These are phyloP conservation scores for Neofusicoccum sp. DNA, from an alignment of 2,329 filamentous ascomycete genomes.

Conservation along the genomic window DNA sequence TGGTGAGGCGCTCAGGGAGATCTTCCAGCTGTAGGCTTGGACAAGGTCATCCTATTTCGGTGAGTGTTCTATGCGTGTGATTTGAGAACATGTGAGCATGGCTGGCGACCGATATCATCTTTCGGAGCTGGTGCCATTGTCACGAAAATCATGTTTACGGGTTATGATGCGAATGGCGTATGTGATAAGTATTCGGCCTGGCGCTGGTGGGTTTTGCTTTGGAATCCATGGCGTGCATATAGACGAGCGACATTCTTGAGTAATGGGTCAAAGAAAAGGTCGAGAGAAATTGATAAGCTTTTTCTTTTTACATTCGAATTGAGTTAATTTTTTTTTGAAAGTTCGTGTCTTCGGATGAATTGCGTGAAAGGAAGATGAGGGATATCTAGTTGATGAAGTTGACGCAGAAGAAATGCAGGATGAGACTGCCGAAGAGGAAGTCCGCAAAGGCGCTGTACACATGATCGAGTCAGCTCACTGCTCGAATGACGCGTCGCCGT, in stretches of 20 bases:
- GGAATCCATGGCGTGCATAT: not conserved
- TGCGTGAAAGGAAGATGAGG: slow-evolving; percentile 1
- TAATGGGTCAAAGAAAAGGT: not conserved
- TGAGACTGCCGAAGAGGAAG: slow-evolving; percentile 89
- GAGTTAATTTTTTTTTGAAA: not conserved
- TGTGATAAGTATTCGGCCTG: not conserved
- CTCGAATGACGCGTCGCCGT: not conserved
- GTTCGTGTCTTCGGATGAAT: not conserved
- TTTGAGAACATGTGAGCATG: too few relatives aligned
- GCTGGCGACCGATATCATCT: too few relatives aligned
- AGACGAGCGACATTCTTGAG: slow-evolving; percentile 4
- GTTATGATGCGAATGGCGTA: not conserved
- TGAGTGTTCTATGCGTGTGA: too few relatives aligned
- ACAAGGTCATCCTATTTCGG: too few relatives aligned
- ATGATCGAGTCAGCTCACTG: not conserved
- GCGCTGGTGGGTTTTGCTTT: not conserved
- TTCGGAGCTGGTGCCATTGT: too few relatives aligned
- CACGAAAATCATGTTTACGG: not conserved
- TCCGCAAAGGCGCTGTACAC: slow-evolving; percentile 82
- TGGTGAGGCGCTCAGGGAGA: slow-evolving; percentile 66
- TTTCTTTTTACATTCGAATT: slow-evolving; percentile 4
- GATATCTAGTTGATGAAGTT: slow-evolving; percentile 92
- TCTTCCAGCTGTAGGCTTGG: slow-evolving; percentile 50
- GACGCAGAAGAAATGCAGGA: slow-evolving; percentile 97
- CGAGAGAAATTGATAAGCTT: not conserved